Percentiles rank a stretch among this genome's conserved stretches.
These are phyloP conservation scores for Russula compacta DNA, from an alignment of 768 basidiomycete species.

Conservation along the genomic window DNA sequence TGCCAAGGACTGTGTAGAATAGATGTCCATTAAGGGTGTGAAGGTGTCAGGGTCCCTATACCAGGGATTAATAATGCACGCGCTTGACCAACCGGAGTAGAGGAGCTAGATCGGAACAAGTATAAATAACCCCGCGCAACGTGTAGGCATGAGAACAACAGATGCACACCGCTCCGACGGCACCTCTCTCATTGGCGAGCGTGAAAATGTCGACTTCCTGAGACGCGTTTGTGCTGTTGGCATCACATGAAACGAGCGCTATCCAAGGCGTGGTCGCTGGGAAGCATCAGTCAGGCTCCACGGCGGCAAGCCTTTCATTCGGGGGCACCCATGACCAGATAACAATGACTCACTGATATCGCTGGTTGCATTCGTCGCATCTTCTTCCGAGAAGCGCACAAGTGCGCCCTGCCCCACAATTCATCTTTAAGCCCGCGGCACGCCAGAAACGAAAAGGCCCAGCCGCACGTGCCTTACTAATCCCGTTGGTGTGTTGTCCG, in stretches of 20 bases:
- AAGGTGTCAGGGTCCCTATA: conserved; percentile 57
- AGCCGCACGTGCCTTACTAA: conserved; percentile 41
- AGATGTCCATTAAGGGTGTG: conserved; percentile 68
- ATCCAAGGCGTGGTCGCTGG: conserved; percentile 81
- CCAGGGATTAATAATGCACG: conserved; percentile 66
- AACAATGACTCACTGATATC: conserved; percentile 35
- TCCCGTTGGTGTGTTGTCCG: conserved; percentile 38
- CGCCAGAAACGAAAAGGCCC: not conserved
- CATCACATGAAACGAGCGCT: conserved; percentile 78
- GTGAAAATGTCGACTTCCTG: conserved; percentile 70
- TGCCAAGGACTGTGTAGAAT: conserved; percentile 55
- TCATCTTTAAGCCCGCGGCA: not conserved
- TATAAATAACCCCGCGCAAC: not conserved
- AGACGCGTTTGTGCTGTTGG: conserved; percentile 58
- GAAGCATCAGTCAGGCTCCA: not conserved
- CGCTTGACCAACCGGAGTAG: conserved; percentile 62
- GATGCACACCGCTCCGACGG: conserved; percentile 59
- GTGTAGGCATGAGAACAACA: not conserved
- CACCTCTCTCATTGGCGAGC: conserved; percentile 67
- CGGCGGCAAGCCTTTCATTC: not conserved
- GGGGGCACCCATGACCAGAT: not conserved
- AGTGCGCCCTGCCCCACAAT: conserved; percentile 52
- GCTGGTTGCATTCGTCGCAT: conserved; percentile 30
- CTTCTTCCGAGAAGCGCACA: conserved; percentile 71
- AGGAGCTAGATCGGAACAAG: conserved; percentile 42